Percentiles rank a stretch among this genome's conserved stretches.
Conservation (phyloP, 2,329 filamentous ascomycete genomes). For the Pseudogymnoascus sp. region DNA sequence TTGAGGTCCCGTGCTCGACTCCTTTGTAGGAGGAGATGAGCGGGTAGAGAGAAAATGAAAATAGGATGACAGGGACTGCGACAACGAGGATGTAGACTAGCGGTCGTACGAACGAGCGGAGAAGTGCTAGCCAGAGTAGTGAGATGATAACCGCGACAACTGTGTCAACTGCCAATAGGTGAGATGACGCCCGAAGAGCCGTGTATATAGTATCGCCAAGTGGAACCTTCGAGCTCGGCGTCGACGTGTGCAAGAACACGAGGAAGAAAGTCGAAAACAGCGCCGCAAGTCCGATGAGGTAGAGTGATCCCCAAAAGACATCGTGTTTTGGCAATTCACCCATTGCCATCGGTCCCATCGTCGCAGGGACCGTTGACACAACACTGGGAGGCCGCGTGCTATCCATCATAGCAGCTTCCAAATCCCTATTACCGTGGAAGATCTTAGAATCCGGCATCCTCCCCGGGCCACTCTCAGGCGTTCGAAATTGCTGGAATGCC, state of each 20-base stretch:
- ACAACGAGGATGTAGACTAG: constrained; percentile 74
- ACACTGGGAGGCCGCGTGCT: constrained; percentile 24
- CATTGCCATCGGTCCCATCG: constrained; percentile 47
- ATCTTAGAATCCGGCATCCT: constrained; percentile 24
- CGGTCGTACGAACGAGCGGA: constrained; percentile 81
- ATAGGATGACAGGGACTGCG: constrained; percentile 76
- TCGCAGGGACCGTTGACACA: constrained; percentile 42
- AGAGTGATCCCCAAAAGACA: constrained; percentile 85
- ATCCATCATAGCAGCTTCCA: constrained; percentile 17
- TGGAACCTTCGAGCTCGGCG: constrained; percentile 59
- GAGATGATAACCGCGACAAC: constrained; percentile 84
- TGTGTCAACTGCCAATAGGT: constrained; percentile 85
- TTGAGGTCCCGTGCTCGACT: constrained; percentile 59
- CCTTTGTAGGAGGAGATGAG: constrained; percentile 85
- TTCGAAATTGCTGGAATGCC: constrained; percentile 52
- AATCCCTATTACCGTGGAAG: constrained; percentile 16
- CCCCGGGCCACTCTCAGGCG: constrained; percentile 25
- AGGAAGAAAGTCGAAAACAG: constrained; percentile 84
- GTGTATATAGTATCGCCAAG: constrained; percentile 93
- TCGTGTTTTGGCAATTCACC: constrained; percentile 75
- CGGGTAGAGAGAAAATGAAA: constrained; percentile 86
- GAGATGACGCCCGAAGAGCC: constrained; percentile 76
- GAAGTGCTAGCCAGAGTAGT: constrained; percentile 78
- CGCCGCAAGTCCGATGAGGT: constrained; percentile 73
- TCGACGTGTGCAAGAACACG: constrained; percentile 80